A percentile compares a stretch with the other conserved stretches of the same genome.
Conservation (phyloP, 139 green algal genomes). For the Tetradesmus lagerheimii region DNA sequence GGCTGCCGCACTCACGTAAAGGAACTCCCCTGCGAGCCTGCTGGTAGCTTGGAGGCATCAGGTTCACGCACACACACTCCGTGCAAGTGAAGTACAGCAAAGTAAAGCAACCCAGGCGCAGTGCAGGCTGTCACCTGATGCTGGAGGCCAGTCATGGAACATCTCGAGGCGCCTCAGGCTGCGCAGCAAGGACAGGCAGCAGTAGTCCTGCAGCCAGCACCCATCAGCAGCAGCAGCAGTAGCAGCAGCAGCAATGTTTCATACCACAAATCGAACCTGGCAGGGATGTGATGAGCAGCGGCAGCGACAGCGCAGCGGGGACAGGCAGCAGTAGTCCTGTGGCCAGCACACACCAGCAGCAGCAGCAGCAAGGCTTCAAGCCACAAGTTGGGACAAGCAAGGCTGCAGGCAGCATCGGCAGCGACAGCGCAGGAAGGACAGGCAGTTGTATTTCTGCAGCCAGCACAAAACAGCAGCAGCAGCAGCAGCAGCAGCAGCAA, state of each 20-base stretch:
- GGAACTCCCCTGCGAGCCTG: too few relatives aligned
- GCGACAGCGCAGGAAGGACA: neutral
- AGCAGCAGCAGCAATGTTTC: neutral
- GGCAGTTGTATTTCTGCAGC: too few relatives aligned
- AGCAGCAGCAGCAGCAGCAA: too few relatives aligned
- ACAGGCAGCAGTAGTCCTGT: too few relatives aligned
- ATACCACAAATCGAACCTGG: too few relatives aligned
- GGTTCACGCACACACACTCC: too few relatives aligned
- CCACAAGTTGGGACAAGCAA: too few relatives aligned
- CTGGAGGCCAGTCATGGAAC: slow-evolving; percentile 38
- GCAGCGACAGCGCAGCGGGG: neutral
- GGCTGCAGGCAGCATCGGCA: neutral
- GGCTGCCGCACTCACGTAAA: too few relatives aligned
- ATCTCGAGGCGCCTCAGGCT: slow-evolving; percentile 24
- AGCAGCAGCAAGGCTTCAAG: too few relatives aligned
- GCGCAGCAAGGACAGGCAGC: neutral
- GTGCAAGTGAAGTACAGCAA: neutral
- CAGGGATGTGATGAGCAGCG: neutral
- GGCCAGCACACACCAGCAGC: neutral
- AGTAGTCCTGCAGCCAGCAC: slow-evolving; percentile 25
- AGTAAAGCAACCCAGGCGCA: neutral
- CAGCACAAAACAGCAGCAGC: neutral
- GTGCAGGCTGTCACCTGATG: neutral
- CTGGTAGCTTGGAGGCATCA: too few relatives aligned
- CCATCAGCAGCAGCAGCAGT: neutral